Evolutionary conservation across 768 basidiomycete genomes (phyloP), one percentile per base, ranked within the genome.

Genomic region (Lactifluus subvellereus): DNA sequence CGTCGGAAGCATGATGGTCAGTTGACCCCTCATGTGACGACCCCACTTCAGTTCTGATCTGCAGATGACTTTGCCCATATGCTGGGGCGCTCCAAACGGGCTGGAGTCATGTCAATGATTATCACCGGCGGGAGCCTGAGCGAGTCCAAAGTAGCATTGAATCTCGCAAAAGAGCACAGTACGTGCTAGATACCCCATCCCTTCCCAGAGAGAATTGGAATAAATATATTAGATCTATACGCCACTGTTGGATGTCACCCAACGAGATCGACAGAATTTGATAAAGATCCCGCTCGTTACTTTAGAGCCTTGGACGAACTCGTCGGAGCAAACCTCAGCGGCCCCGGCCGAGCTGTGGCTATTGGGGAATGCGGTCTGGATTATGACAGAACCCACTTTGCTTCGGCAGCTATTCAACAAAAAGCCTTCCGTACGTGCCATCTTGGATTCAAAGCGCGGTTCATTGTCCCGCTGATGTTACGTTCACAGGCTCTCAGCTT

Each of bases 281-380:
- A 86, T 38, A 72, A 76, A 59, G 79, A 79, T 69, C 72, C 74
- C 2, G 79, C 72, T 14, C 88, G 88, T 0, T 93, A 92, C 70
- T 72, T 91, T 11, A 64, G 74, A 9, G 83, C 79, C 18, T 75
- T 93, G 35, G 83, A 85, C 62, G 70, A 75, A 30, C 69, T 91
- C 3, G 79, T 89, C 20, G 71, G 71, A 30, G 68, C 73, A 27
- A 79, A 84, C 70, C 68, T 82, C 10, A 74, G 76, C 32, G 82
- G 85, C 0, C 74, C 70, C 52, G 87, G 85, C 22, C 77, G 86
- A 60, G 83, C 82, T 10, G 84, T 89, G 22, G 87, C 88, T 0
- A 74, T 92, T 16, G 91, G 91, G 22, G 91, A 93, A 73, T 89
- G 89, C 66, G 91, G 91, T 22, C 73, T 92, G 55, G 89, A 93